Conservation (phyloP, 2,329 filamentous ascomycete genomes). For the Colletotrichum siamense region DNA sequence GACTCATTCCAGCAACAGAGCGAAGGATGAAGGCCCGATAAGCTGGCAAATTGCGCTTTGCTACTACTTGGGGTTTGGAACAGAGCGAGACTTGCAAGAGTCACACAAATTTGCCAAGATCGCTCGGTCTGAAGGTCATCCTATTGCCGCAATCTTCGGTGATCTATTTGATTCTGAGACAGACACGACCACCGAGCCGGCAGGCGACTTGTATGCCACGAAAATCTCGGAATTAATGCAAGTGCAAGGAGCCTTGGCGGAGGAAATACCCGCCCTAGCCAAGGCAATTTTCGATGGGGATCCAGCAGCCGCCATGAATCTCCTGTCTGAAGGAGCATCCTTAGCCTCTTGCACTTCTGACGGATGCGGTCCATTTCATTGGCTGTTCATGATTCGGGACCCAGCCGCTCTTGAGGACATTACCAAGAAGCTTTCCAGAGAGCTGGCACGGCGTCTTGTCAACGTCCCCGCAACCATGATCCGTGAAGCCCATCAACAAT, state of each 20-base stretch:
- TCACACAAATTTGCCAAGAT: neutral
- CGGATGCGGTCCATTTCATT: neutral
- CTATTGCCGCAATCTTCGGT: neutral
- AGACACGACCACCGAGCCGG: accelerated
- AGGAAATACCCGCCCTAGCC: neutral
- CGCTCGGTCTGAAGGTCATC: neutral
- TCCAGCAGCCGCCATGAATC: neutral
- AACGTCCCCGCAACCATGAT: accelerated
- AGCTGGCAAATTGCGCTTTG: neutral
- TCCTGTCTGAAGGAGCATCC: neutral
- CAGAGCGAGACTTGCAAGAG: neutral
- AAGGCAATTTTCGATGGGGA: neutral
- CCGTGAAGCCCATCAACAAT: neutral
- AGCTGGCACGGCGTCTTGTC: neutral
- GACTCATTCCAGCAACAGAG: neutral
- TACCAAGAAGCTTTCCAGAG: neutral
- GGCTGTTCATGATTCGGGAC: neutral
- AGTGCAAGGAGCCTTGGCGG: neutral
- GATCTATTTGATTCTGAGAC: neutral
- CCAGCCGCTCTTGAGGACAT: neutral
- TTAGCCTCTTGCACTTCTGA: neutral
- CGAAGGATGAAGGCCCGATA: neutral
- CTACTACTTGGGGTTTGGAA: neutral
- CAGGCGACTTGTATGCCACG: accelerated
- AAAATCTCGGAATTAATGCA: neutral